Evolutionary conservation across 1,284 basidiomycete genomes (phyloP), one percentile per base, ranked within the genome.

Genomic region (Ceratobasidium sp.): DNA sequence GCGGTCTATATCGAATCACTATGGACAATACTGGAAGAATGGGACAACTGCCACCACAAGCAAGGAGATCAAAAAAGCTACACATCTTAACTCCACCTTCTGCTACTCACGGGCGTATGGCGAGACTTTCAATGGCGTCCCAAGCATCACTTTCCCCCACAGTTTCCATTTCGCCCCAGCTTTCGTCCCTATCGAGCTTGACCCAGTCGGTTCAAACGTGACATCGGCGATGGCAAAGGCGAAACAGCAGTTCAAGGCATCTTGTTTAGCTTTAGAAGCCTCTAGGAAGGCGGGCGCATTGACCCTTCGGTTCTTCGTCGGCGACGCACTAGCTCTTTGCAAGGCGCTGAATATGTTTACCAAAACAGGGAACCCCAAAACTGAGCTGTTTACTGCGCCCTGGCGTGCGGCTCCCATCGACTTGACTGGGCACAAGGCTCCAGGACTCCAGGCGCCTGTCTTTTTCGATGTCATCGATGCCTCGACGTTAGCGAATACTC

Each of bases 381-480:
- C 46, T n/a, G 44, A 49, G 46, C n/a, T 23, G 18, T 68, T 68
- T 53, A 23, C 66, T 44, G 9, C 66, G 4, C 66, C 66, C 23
- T 68, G 66, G 66, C 66, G 66, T 26, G 66, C 66, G 7, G 23
- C 46, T 51, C 66, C 44, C 5, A 68, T 68, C 18, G 66, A 68
- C 44, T 15, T 68, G 18, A 23, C 44, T 18, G 66, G 51, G 18
- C 64, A 67, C n/a, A 15, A 15, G 9, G 44, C n/a, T 5, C 46
- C 64, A 7, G 46, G 9, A 15, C 44, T n/a, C 13, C 2, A 42
- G 23, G 13, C 42, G 5, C 75, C 75, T 20, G 33, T 46, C 18
- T 68, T 60, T 0, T 91, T 90, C 84, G 85, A 89, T 68, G 85
- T 90, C 66, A 89, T 91, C 77, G 89, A 91, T 58, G 89, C 89